Base-by-base conservation (phyloP, 2,329 filamentous ascomycete species). In the Corinectria fuckeliana region DNA sequence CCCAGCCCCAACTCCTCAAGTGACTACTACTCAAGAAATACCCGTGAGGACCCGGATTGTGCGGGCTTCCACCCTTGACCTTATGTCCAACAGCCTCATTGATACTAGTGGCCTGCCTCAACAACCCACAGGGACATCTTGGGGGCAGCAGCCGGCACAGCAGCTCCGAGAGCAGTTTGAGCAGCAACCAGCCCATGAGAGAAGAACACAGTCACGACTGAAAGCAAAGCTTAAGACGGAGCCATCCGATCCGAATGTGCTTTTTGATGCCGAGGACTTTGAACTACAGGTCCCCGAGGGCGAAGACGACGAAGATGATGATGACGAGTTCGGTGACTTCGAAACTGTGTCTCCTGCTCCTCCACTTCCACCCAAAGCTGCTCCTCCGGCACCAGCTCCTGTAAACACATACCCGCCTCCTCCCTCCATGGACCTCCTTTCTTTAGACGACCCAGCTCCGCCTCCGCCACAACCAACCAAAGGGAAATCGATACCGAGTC, bases 191-290 rank as follows among this genome's bases (percentile, higher is more conserved):
- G 25, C 36, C 8, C 55, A 45, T 39, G 44, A 54, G 23, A 16
- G 14, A 9, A 28, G 18, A 16, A 4, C 56, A 13, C 58, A 60
- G n/a, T 50, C 56, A 25, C 62, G 58, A 13, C 56, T 69, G 26
- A 71, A 66, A 21, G 57, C 68, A 6, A 73, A 61, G 45, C 61
- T 66, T 21, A 73, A 64, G 51, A 32, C 68, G 7, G 48, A 59
- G 8, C 59, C 72, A 11, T 61, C 71, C 1, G 76, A 85, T 41
- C 74, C 83, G 2, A 83, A 86, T 63, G 82, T 91, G 3, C 76
- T 91, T 3, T 91, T 91, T 71, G 88, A 91, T 73, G 88, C 84
- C 32, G 82, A 84, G 39, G 82, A 86, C 49, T 83, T 83, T 63
- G 81, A 80, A 52, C 69, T 78, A 13, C 72, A 78, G 30, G 71